Percentiles rank a stretch among this genome's conserved stretches.
phyloP scores from a whole-genome alignment of 2,329 filamentous ascomycete species.

The Exophiala xenobiotica region DNA sequence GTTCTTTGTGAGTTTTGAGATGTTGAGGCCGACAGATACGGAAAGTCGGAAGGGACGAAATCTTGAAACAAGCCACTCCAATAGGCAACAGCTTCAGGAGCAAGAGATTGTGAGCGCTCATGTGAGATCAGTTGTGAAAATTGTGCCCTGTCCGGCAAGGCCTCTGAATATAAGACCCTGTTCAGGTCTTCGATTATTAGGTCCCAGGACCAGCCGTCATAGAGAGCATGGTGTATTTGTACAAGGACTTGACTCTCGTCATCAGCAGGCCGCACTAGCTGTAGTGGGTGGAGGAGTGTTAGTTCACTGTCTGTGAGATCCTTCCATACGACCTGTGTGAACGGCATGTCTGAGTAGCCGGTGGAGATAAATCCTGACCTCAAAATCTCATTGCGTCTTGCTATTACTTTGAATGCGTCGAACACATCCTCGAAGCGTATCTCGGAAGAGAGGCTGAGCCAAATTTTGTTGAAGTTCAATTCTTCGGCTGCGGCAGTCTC shows the following conservation, averaged over 20 bases:
- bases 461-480: slow-evolving; percentile 77
- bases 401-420: slow-evolving; percentile 52
- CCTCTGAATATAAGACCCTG: slow-evolving; percentile 44
- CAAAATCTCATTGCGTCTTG: slow-evolving; percentile 62
- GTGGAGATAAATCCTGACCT: slow-evolving; percentile 70
- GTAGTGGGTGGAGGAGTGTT: slow-evolving; percentile 59
- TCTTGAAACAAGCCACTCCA: slow-evolving; percentile 68
- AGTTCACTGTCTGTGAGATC: slow-evolving; percentile 38
- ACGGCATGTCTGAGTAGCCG: slow-evolving; percentile 45
- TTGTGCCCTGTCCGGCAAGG: slow-evolving; percentile 48
- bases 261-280: slow-evolving; percentile 37
- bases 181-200: slow-evolving; percentile 68
- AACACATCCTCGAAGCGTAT: slow-evolving; percentile 44
- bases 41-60: slow-evolving; percentile 56
- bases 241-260: slow-evolving; percentile 42
- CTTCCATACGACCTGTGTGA: slow-evolving; percentile 66
- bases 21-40: slow-evolving; percentile 34
- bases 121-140: slow-evolving; percentile 62
- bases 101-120: slow-evolving; percentile 34
- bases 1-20: not conserved
- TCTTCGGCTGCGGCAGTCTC: slow-evolving; percentile 63
- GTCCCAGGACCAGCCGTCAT: slow-evolving; percentile 92
- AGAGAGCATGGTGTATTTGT: slow-evolving; percentile 77
- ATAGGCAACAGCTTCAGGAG: slow-evolving; percentile 43
- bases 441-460: slow-evolving; percentile 55